These are phyloP conservation scores for Thermomucor indicae-seudaticae DNA, from an alignment of 371 early-diverging fungal species.

Conservation along the genomic window DNA sequence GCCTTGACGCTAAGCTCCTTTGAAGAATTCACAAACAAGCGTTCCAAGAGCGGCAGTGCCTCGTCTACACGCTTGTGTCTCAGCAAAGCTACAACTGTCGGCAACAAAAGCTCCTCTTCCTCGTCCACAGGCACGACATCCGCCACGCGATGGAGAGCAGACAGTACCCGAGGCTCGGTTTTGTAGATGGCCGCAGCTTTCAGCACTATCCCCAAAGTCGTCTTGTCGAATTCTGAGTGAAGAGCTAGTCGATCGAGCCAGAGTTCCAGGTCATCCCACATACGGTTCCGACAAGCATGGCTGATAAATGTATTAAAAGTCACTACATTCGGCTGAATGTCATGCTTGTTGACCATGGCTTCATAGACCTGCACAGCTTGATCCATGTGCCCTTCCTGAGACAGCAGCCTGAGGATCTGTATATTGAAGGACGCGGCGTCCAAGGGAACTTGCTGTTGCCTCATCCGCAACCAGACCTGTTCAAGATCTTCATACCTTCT, in stretches of 20 bases:
- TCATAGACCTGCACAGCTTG: conserved; percentile 11
- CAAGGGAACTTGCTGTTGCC: conserved; percentile 6
- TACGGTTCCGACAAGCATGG: conserved; percentile 8
- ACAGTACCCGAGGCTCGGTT: conserved; percentile 1
- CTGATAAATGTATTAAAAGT: conserved; percentile 39
- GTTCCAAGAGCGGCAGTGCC: conserved; percentile 18
- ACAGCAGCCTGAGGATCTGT: conserved; percentile 15
- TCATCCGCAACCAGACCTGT: conserved; percentile 19
- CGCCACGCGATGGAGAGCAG: conserved; percentile 20
- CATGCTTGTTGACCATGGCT: conserved; percentile 8
- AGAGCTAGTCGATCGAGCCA: conserved; percentile 25
- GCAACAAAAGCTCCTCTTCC: conserved; percentile 1
- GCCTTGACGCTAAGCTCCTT: conserved; percentile 12
- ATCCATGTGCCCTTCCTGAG: not conserved
- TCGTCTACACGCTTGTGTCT: conserved; percentile 15
- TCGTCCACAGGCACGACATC: not conserved
- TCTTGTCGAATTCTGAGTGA: conserved; percentile 7
- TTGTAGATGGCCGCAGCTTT: conserved; percentile 8
- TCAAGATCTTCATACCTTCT: conserved; percentile 17
- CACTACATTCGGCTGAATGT: conserved; percentile 21
- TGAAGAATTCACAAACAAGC: conserved; percentile 7
- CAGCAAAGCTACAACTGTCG: conserved; percentile 9
- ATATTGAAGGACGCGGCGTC: conserved; percentile 34
- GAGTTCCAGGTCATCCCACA: conserved; percentile 18
- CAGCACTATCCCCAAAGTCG: conserved; percentile 29